These are phyloP conservation scores for Plectosphaerella sp. DNA, from an alignment of 2,329 filamentous ascomycete genomes.

Conservation along the genomic window DNA sequence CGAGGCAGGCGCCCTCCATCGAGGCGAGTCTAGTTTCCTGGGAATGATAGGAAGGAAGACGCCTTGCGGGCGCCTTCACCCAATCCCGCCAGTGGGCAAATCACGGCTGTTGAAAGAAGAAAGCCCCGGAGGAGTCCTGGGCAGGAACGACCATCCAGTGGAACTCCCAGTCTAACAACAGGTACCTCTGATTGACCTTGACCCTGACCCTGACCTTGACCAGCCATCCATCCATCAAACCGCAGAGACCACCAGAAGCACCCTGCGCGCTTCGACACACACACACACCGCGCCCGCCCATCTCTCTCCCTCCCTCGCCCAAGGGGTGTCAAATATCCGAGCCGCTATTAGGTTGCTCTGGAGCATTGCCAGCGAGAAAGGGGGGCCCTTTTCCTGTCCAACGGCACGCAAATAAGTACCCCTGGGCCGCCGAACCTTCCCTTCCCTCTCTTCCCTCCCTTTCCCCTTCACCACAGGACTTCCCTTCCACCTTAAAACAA, in stretches of 20 bases:
- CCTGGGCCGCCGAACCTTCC: slow-evolving; percentile 25
- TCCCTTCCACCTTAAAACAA: slow-evolving; percentile 18
- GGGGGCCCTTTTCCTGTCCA: not conserved
- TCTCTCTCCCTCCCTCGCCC: slow-evolving; percentile 10
- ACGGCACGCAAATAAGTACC: slow-evolving; percentile 35
- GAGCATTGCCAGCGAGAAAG: not conserved
- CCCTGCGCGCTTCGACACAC: slow-evolving; percentile 7
- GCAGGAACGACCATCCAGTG: too few species aligned
- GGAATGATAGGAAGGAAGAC: too few species aligned
- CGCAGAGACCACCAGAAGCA: slow-evolving; percentile 4
- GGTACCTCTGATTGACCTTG: not conserved
- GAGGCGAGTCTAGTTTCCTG: too few species aligned
- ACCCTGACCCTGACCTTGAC: slow-evolving; percentile 2
- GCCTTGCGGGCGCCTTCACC: too few species aligned
- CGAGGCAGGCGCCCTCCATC: too few species aligned
- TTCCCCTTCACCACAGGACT: slow-evolving; percentile 20
- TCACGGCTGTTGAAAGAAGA: too few species aligned
- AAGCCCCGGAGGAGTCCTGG: too few species aligned
- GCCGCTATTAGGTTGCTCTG: not conserved
- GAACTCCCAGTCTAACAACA: too few species aligned
- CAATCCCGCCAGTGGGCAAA: too few species aligned
- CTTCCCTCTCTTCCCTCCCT: slow-evolving; percentile 22
- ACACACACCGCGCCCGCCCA: slow-evolving; percentile 4
- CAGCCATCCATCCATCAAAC: not conserved
- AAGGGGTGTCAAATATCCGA: slow-evolving; percentile 6